Percentiles rank a stretch among this genome's conserved stretches.
Conservation (phyloP, 2,329 filamentous ascomycete species). For the Fusarium aywerte region DNA sequence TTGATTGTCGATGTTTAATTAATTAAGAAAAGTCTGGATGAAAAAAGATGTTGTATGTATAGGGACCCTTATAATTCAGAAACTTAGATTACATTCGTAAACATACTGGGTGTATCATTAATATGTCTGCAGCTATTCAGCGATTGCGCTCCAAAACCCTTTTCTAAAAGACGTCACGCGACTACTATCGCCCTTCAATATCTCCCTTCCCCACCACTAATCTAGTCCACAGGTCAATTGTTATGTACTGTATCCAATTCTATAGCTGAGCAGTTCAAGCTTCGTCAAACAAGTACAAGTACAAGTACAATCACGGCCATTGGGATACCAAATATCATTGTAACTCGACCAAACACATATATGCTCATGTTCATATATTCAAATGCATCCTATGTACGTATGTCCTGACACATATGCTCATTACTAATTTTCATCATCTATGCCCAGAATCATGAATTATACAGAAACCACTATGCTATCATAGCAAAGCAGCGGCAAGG, state of each 20-base stretch:
- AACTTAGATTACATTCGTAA: background rate
- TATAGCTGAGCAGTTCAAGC: background rate
- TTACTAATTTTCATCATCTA: constrained; percentile 14
- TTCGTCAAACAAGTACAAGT: no score
- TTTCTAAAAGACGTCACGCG: background rate
- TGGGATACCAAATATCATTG: background rate
- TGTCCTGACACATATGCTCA: background rate
- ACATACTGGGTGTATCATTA: background rate
- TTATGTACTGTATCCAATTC: background rate
- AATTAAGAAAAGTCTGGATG: background rate
- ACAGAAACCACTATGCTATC: constrained; percentile 8
- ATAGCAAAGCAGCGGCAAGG: constrained; percentile 48
- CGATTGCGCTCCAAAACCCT: background rate
- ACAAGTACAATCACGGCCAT: background rate
- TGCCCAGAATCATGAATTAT: constrained; percentile 2
- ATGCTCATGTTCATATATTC: constrained; percentile 11
- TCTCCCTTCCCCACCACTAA: background rate
- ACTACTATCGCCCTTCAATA: background rate
- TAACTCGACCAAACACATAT: background rate
- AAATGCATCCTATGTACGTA: background rate
- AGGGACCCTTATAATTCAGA: no score
- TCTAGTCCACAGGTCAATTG: background rate
- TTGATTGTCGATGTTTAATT: background rate
- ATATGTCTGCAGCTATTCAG: background rate
- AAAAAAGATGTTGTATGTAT: background rate